Conservation (phyloP, 116 monocot species). For the Trichopus zeylanicus region DNA sequence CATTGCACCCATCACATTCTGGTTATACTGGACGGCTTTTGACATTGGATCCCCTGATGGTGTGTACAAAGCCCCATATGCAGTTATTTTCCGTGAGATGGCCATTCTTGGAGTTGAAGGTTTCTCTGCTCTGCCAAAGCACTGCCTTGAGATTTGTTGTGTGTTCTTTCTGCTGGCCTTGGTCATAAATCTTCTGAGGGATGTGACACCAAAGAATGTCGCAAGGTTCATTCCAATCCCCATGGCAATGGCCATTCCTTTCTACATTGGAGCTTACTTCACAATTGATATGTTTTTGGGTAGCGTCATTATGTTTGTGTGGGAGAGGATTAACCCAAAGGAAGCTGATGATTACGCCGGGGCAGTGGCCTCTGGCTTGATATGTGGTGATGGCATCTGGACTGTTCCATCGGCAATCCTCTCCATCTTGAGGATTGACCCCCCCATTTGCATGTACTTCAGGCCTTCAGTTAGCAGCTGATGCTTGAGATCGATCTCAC, state of each 20-base stretch:
- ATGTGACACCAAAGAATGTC: background rate
- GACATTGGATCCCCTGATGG: background rate
- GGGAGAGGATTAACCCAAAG: background rate
- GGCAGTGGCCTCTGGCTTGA: conserved; percentile 8
- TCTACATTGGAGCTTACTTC: conserved; percentile 8
- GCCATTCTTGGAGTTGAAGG: background rate
- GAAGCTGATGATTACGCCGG: background rate
- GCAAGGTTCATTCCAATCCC: conserved; percentile 3
- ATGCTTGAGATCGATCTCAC: too few species aligned
- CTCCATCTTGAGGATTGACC: background rate
- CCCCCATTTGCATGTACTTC: conserved; percentile 13
- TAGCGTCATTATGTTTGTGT: conserved; percentile 1
- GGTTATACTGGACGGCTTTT: conserved; percentile 1
- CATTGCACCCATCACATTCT: conserved; percentile 1
- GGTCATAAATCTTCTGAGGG: conserved; percentile 1
- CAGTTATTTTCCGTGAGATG: background rate
- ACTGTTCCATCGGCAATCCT: conserved; percentile 1
- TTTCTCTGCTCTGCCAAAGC: background rate
- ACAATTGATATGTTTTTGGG: conserved; percentile 9
- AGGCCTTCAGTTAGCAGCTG: too few species aligned
- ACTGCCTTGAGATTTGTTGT: conserved; percentile 1
- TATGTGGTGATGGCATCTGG: conserved; percentile 9
- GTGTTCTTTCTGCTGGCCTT: background rate
- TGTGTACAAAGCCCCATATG: background rate
- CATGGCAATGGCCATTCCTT: conserved; percentile 10